phyloP scores from a whole-genome alignment of 768 basidiomycete species.

The Mycena albidolilacea region DNA sequence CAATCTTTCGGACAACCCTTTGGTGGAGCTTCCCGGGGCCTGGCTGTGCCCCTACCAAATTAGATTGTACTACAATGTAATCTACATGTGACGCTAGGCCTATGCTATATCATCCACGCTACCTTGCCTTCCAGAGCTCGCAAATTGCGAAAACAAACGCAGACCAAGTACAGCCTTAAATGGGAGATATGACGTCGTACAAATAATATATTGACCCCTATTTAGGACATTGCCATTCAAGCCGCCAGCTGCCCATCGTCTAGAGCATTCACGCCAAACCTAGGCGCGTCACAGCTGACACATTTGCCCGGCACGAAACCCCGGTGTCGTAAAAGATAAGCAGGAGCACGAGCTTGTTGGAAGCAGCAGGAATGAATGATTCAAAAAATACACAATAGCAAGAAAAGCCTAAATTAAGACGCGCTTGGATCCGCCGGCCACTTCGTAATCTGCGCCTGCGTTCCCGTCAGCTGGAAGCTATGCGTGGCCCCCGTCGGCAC shows the following conservation, averaged over 20 bases:
- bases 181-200: not conserved
- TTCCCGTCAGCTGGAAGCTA: constrained; percentile 33
- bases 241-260: too few relatives aligned
- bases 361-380: not conserved
- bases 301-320: not conserved
- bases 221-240: too few relatives aligned
- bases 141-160: constrained; percentile 1
- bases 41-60: too few relatives aligned
- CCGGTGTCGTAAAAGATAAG: not conserved
- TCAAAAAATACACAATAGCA: not conserved
- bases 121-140: not conserved
- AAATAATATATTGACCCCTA: too few relatives aligned
- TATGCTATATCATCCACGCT: too few relatives aligned
- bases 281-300: constrained; percentile 1
- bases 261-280: too few relatives aligned
- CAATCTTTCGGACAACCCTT: too few relatives aligned
- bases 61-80: too few relatives aligned
- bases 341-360: not conserved
- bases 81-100: too few relatives aligned
- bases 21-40: too few relatives aligned
- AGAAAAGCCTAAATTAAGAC: not conserved
- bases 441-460: constrained; percentile 26
- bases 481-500: constrained; percentile 34
- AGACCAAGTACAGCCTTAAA: not conserved
- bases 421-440: constrained; percentile 21